Evolutionary conservation across 495 filamentous ascomycete species (phyloP).

Genomic region (Beverwykella pulmonaria): DNA sequence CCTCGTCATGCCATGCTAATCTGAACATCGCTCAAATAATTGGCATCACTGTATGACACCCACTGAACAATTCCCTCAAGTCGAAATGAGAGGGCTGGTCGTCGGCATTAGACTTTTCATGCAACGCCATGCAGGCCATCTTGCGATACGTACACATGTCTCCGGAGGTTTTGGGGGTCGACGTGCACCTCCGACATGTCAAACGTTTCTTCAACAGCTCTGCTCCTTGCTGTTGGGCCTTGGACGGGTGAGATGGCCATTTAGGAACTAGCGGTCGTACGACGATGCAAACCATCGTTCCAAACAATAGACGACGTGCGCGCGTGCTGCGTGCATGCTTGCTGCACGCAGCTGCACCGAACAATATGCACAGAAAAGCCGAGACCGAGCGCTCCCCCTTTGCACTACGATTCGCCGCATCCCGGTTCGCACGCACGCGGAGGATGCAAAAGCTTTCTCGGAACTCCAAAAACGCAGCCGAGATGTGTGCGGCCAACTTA

Average conservation of each 20-base stretch:
- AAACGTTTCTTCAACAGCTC: neutral
- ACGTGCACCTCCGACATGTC: neutral
- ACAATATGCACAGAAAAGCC: neutral
- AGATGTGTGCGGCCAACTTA: too few relatives aligned
- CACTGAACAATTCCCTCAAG: neutral
- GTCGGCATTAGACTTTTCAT: constrained; percentile 2
- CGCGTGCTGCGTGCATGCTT: neutral
- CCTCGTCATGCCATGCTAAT: neutral
- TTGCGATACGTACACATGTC: neutral
- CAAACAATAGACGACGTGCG: neutral
- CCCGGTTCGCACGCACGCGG: neutral
- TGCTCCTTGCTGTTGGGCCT: neutral
- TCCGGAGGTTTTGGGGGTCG: neutral
- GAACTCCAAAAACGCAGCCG: neutral
- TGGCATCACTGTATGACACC: neutral
- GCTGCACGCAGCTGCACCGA: neutral
- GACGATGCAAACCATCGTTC: neutral
- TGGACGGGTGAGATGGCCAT: neutral
- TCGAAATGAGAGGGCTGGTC: neutral
- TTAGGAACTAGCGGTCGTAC: neutral
- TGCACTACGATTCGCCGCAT: neutral
- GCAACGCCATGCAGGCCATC: neutral
- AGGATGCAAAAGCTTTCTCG: neutral
- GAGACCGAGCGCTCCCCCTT: neutral
- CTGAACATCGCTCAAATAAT: neutral